Conservation (phyloP, 768 basidiomycete species). For the Trametes cinnabarina region DNA sequence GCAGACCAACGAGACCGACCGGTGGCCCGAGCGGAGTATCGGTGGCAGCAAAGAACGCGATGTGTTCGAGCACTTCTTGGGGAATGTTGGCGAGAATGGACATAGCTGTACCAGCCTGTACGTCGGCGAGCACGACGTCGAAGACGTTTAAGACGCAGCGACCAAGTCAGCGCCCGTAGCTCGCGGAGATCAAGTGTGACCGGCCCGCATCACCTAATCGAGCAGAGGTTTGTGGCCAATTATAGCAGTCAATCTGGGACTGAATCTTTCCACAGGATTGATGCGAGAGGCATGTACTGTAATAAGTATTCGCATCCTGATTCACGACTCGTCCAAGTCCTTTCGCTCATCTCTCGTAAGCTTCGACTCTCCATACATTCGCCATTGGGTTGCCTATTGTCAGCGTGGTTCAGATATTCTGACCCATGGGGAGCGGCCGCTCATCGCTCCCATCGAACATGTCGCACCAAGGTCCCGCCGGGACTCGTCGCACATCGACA, state of each 20-base stretch:
- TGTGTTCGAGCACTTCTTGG: constrained; percentile 75
- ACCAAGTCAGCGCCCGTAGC: no score
- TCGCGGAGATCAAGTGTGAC: no score
- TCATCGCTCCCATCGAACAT: background rate
- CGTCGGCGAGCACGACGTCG: constrained; percentile 2
- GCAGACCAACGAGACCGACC: constrained; percentile 52
- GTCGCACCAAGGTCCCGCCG: background rate
- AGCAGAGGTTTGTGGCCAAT: no score
- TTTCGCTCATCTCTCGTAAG: no score
- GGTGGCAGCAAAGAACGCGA: constrained; percentile 65
- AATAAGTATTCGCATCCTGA: no score
- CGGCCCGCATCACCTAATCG: no score
- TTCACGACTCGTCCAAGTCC: no score
- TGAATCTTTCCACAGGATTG: no score
- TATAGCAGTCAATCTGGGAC: no score
- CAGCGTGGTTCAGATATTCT: background rate
- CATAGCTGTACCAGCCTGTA: background rate
- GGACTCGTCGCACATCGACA: background rate
- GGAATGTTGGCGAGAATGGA: constrained; percentile 44
- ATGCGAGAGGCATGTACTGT: no score
- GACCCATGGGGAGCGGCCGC: background rate
- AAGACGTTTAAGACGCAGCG: background rate
- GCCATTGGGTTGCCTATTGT: no score
- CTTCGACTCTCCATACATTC: no score
- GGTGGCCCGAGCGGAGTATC: constrained; percentile 58